Percentiles rank a stretch among this genome's conserved stretches.
These are phyloP conservation scores for Vitis cinerea DNA, from an alignment of 164 flowering plant genomes.

Conservation along the genomic window DNA sequence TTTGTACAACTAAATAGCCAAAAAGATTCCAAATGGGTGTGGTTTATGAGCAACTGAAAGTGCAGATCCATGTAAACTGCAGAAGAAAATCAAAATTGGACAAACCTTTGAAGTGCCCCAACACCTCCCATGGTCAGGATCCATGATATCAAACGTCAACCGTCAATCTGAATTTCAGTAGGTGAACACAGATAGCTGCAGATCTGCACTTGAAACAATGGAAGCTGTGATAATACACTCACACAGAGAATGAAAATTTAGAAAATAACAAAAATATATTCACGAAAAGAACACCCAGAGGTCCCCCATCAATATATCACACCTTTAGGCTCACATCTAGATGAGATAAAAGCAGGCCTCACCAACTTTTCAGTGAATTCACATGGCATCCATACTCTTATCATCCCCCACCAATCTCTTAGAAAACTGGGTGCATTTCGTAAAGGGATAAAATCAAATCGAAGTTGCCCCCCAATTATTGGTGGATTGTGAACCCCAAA, in stretches of 20 bases:
- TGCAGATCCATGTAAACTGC: conserved; percentile 17
- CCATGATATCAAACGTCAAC: conserved; percentile 25
- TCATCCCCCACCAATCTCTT: conserved; percentile 13
- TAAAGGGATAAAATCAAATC: background rate
- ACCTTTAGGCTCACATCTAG: conserved; percentile 11
- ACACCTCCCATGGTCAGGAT: conserved; percentile 29
- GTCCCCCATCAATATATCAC: conserved; percentile 8
- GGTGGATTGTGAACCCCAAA: background rate
- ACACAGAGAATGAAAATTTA: background rate
- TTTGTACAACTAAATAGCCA: background rate
- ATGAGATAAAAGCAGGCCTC: conserved; percentile 22
- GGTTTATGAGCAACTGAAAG: background rate
- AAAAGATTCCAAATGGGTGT: background rate
- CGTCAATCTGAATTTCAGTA: conserved; percentile 1
- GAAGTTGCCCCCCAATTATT: background rate
- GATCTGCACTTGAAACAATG: conserved; percentile 20
- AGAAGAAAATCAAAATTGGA: conserved; percentile 3
- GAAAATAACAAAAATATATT: background rate
- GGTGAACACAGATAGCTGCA: conserved; percentile 5
- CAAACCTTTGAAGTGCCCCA: conserved; percentile 39
- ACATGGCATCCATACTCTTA: conserved; percentile 34
- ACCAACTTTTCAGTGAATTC: conserved; percentile 19
- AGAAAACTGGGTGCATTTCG: conserved; percentile 8
- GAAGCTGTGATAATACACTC: background rate
- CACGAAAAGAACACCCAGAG: conserved; percentile 1